phyloP scores from a whole-genome alignment of 257 asterid species.

The Solanum virginianum region DNA sequence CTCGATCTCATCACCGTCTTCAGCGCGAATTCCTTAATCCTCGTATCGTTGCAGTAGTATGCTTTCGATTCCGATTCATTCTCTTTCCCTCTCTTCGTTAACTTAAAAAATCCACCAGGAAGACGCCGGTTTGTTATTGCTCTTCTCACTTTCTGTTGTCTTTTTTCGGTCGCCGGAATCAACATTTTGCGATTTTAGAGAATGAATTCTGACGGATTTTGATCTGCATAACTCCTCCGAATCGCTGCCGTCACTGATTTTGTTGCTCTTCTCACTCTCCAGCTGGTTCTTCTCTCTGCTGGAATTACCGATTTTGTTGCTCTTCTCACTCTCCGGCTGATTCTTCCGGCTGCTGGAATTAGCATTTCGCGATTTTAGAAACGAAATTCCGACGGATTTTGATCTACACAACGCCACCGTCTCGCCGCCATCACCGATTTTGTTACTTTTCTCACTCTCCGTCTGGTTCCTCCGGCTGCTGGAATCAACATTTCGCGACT shows the following conservation, averaged over 20 bases:
- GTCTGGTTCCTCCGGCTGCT: background rate
- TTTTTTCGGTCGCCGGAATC: background rate
- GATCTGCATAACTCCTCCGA: slow-evolving; percentile 40
- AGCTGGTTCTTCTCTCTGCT: background rate
- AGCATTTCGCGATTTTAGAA: slow-evolving; percentile 20
- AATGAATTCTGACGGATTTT: slow-evolving; percentile 55
- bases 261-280: background rate
- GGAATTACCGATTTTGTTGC: background rate
- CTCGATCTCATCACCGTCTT: slow-evolving; percentile 43
- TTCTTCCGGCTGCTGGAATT: background rate
- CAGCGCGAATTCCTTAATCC: slow-evolving; percentile 48
- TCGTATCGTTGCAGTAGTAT: slow-evolving; percentile 1
- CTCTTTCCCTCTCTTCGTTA: slow-evolving; percentile 14
- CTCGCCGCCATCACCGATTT: background rate
- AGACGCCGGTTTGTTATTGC: slow-evolving; percentile 19
- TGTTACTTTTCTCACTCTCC: background rate
- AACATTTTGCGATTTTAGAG: slow-evolving; percentile 21
- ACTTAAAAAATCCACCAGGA: slow-evolving; percentile 31
- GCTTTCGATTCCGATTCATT: background rate
- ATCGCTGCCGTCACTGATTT: background rate
- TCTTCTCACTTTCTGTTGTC: background rate
- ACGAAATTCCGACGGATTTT: slow-evolving; percentile 55
- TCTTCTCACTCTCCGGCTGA: background rate
- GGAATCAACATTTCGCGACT: slow-evolving; percentile 4
- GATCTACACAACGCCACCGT: slow-evolving; percentile 42